Percentiles rank a stretch among this genome's conserved stretches.
phyloP scores from a whole-genome alignment of 768 basidiomycete genomes.

The Tricholoma saponaceum region DNA sequence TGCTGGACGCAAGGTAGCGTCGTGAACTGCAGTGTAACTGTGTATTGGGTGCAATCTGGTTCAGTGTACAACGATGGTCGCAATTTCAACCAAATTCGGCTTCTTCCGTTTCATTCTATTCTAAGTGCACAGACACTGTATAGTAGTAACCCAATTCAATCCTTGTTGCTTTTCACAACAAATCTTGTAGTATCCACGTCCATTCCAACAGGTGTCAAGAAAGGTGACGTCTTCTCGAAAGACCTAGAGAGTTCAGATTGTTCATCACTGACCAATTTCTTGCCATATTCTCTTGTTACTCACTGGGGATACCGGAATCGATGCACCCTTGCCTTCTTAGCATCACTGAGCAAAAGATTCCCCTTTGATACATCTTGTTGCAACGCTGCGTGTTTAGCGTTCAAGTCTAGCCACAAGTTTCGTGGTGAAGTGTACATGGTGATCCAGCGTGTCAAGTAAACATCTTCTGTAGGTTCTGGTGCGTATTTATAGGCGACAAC shows the following conservation, averaged over 20 bases:
- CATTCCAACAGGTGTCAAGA: constrained; percentile 55
- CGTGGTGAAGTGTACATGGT: constrained; percentile 49
- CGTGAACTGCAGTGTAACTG: background rate
- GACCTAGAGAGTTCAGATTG: constrained; percentile 30
- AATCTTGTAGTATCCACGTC: constrained; percentile 29
- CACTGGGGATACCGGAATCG: constrained; percentile 74
- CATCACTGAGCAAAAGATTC: constrained; percentile 37
- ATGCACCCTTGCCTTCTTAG: constrained; percentile 46
- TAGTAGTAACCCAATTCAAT: constrained; percentile 7
- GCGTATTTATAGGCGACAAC: constrained; percentile 66
- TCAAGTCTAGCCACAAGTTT: constrained; percentile 51
- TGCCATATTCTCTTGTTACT: constrained; percentile 27
- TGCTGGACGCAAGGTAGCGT: background rate
- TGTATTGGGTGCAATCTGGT: no score
- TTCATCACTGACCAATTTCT: constrained; percentile 7
- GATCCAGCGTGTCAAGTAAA: constrained; percentile 65
- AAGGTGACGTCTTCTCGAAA: constrained; percentile 58
- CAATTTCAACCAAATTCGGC: constrained; percentile 15
- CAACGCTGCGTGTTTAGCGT: constrained; percentile 52
- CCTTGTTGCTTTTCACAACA: constrained; percentile 28
- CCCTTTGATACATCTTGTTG: constrained; percentile 40
- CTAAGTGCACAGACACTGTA: no score
- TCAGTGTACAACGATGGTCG: constrained; percentile 16
- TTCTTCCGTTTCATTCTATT: constrained; percentile 3
- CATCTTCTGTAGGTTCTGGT: constrained; percentile 56